phyloP scores from a whole-genome alignment of 2,329 filamentous ascomycete species.

The Thelonectria discophora region DNA sequence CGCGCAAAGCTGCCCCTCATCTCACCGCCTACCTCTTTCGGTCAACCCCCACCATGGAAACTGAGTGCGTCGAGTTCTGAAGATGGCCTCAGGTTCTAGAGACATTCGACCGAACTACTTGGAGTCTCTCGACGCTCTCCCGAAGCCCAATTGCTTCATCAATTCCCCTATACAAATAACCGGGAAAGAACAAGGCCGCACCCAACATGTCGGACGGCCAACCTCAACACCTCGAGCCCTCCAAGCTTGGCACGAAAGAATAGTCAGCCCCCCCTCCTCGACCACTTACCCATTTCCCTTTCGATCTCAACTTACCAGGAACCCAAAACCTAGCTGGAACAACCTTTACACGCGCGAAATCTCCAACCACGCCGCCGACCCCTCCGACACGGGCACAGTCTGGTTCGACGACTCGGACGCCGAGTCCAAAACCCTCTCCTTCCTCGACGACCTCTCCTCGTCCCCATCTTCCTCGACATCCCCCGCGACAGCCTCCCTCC shows the following conservation, averaged over 20 bases:
- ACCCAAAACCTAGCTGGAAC: constrained; percentile 70
- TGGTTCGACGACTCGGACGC: constrained; percentile 97
- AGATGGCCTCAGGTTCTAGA: constrained; percentile 24
- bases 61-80: neutral
- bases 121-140: neutral
- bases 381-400: constrained; percentile 83
- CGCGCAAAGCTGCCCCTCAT: constrained; percentile 9
- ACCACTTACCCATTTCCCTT: constrained; percentile 10
- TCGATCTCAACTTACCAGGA: neutral
- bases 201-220: constrained; percentile 41
- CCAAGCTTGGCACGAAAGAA: constrained; percentile 84
- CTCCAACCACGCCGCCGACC: constrained; percentile 74
- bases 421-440: constrained; percentile 79
- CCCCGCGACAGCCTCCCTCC: constrained; percentile 63
- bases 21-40: constrained; percentile 40
- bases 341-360: constrained; percentile 76
- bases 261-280: constrained; percentile 68
- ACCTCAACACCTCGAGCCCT: constrained; percentile 79
- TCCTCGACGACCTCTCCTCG: constrained; percentile 60
- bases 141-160: too few relatives aligned
- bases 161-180: too few relatives aligned
- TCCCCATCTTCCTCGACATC: constrained; percentile 35
- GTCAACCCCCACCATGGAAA: constrained; percentile 36
- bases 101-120: constrained; percentile 5
- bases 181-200: too few relatives aligned